Evolutionary conservation across 345 rosid species (phyloP), one percentile per base, ranked within the genome.

Genomic region (Kandelia obovata): DNA sequence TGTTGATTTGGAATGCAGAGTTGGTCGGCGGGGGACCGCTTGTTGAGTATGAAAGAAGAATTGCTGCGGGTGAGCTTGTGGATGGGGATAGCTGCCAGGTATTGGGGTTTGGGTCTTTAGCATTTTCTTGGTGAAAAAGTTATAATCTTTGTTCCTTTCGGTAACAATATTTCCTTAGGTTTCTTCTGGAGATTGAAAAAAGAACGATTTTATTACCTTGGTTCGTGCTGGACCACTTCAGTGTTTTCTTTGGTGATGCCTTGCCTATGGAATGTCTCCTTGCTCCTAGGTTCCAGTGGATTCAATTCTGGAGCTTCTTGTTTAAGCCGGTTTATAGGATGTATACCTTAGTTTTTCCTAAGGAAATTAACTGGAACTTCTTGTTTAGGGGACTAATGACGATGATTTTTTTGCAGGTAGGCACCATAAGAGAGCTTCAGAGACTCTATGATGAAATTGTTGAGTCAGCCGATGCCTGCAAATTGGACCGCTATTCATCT

Each of bases 31-130:
- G 76, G 37, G 99, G 99, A 43, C 99, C 99, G 0, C 84, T 88
- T 28, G 87, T 90, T 53, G 99, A 92, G 88, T 95, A 95, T 71
- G 90, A 90, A 62, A 83, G 90, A 76, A 79, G 97, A 77, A 88
- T 92, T 72, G 84, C 79, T 53, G 83, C 79, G 0, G 87, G 98
- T 60, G 98, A 95, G 32, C 98, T 95, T 51, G 61, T 85, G 74
- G 97, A 89, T 79, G 98, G 98, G 61, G 99, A 95, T 77, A 65
- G 64, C 55, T 89, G 94, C 77, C 98, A 92, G 89, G 99, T 95
- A 77, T 28, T 56, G 59, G 30, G 28, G 26, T 56, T 25, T 56
- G 25, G 4, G 26, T 56, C 23, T 21, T 21, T 56, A 8, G 27
- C 28, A 55, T 23, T 55, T 55, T 55, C 3, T 55, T 26, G 15